These are phyloP conservation scores for Microbotryum saponariae DNA, from an alignment of 1,284 basidiomycete genomes.

Conservation along the genomic window DNA sequence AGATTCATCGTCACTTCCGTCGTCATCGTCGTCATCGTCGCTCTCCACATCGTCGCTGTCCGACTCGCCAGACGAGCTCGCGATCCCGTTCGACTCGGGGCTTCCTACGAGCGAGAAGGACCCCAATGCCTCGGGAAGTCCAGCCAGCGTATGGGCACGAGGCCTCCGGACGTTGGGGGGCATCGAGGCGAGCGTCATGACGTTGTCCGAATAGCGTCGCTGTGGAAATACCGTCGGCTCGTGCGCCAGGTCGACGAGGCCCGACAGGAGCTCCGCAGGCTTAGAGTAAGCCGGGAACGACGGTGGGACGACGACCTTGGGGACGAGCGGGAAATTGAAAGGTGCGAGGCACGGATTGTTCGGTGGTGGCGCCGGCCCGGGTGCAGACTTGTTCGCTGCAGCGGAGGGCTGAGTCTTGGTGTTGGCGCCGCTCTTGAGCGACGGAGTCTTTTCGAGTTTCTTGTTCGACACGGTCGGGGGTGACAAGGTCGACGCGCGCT, in stretches of 20 bases:
- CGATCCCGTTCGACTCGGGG: constrained; percentile 12
- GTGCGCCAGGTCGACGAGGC: not conserved
- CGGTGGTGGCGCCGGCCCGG: not conserved
- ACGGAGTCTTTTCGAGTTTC: too few species aligned
- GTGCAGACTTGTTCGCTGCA: too few species aligned
- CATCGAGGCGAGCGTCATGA: not conserved
- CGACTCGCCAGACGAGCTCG: not conserved
- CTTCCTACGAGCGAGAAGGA: constrained; percentile 29
- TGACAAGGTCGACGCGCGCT: constrained; percentile 6
- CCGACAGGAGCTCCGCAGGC: constrained; percentile 2
- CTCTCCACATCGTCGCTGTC: constrained; percentile 3
- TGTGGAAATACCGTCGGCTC: not conserved
- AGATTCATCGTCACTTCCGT: constrained; percentile 9
- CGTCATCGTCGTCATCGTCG: constrained; percentile 9
- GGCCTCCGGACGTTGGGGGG: constrained; percentile 2
- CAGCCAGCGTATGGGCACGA: constrained; percentile 23
- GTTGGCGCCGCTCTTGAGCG: too few species aligned
- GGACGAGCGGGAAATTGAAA: constrained; percentile 1
- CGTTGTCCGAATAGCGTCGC: not conserved
- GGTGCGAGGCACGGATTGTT: not conserved
- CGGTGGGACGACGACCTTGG: constrained; percentile 14
- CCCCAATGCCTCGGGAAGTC: constrained; percentile 26
- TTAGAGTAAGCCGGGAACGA: constrained; percentile 28
- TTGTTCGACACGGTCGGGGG: not conserved
- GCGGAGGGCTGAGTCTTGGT: too few species aligned